Conservation (phyloP, 306 rosid species). For the Notholithocarpus densiflorus region DNA sequence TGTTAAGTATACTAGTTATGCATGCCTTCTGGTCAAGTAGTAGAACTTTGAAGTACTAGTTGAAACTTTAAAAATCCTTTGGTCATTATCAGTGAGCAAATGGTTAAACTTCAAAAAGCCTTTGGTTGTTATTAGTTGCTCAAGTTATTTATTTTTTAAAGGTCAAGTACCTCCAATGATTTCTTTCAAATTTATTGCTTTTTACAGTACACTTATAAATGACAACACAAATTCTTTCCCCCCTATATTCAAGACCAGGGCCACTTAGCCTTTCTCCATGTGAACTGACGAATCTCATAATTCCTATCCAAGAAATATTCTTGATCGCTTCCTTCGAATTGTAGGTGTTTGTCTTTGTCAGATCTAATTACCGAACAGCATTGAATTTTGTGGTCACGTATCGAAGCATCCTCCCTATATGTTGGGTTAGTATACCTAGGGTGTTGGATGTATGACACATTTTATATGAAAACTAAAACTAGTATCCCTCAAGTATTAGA, state of each 20-base stretch:
- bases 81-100: no score
- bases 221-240: not conserved
- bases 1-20: no score
- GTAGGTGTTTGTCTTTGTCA: constrained; percentile 23
- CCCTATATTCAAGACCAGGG: constrained; percentile 57
- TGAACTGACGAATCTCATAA: constrained; percentile 38
- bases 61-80: no score
- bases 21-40: no score
- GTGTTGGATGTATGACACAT: constrained; percentile 71
- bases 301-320: constrained; percentile 8
- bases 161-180: no score
- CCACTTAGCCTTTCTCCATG: constrained; percentile 85
- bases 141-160: no score
- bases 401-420: constrained; percentile 63
- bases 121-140: no score
- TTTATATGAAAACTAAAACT: constrained; percentile 13
- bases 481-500: no score
- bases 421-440: constrained; percentile 60
- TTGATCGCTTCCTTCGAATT: constrained; percentile 16
- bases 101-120: no score
- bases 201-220: not conserved
- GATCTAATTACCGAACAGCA: constrained; percentile 36
- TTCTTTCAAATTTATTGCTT: not conserved
- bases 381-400: constrained; percentile 49
- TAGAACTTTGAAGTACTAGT: no score